Base-by-base conservation (phyloP, 495 filamentous ascomycete genomes). In the Clavariopsis aquatica region DNA sequence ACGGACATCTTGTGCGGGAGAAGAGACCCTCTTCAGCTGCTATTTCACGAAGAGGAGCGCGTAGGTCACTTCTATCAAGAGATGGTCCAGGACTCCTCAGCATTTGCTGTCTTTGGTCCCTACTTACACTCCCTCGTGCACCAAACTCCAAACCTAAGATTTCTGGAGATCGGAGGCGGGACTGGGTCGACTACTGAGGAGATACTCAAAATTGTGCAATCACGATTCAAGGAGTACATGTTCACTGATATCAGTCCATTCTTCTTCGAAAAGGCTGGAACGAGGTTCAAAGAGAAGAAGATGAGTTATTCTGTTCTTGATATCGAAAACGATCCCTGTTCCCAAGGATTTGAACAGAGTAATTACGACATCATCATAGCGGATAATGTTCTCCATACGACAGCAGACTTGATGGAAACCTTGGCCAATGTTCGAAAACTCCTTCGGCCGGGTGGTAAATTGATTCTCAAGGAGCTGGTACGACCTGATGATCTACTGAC, bases 291-390 rank as follows among this genome's bases (percentile, higher is more conserved):
- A 15, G 34, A 1, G 29, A 8, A 6, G 22, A 49, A 51, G 2
- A 13, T 69, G 1, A 52, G n/a, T 13, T 62, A 52, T 36, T 31
- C 23, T 19, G 26, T 53, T 17, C 46, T 69, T 28, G 51, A 69
- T 36, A 62, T 66, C 17, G 49, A 65, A 24, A 1, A 49, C 23
- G 57, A 69, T 49, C 66, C 62, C 3, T 8, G 36, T 10, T 2
- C 2, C 8, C 62, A 69, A 49, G 62, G 62, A 23, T 61, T 24
- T 27, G 6, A 20, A 9, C 52, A n/a, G 43, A 5, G n/a, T n/a
- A n/a, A n/a, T 5, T 69, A 57, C 57, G 66, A 69, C 29, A 5
- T 69, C n/a, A 61, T 66, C n/a, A 45, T 69, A 1, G 51, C 56
- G 15, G 56, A 31, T 1, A n/a, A 66, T 2, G 20, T 27, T 22